Base-by-base conservation (phyloP, 371 early-diverging fungal species). In the Zychaea mexicana region DNA sequence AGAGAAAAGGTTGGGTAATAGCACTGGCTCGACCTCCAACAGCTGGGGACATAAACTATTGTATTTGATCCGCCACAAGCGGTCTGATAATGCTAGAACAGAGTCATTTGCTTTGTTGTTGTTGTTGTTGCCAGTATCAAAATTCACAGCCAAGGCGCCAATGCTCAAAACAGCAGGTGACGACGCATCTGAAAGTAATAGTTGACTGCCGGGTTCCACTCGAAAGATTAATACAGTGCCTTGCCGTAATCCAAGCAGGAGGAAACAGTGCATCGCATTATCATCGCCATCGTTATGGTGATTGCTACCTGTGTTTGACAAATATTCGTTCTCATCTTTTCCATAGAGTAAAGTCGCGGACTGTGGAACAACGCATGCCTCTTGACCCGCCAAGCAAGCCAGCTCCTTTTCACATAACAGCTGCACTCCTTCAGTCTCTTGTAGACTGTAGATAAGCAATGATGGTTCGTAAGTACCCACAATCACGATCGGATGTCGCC, bases 11-110 rank as follows among this genome's bases (percentile, higher is more conserved):
- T 5, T 53, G 27, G n/a, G 60, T 58, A 31, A 71, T 58, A 3
- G 67, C 52, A 39, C 71, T 54, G 26, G 70, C 45, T 76, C 77
- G 17, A 71, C 49, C n/a, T 57, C 39, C 10, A 76, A 21, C 2
- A 46, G 8, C 5, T 65, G 38, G 8, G 28, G 54, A 3, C 52
- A 56, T 13, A 45, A 22, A 3, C 42, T 42, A 28, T 31, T 55
- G 42, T 64, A 70, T 32, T 57, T 31, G 3, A 76, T 46, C 12
- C 57, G 64, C 73, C 77, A 76, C 8, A 76, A 26, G 13, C 60
- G 64, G 7, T 69, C 69, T 7, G 66, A 76, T 30, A 71, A 24
- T 8, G 67, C 73, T 46, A 73, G 69, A 10, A 68, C 26, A 24
- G 47, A 39, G 28, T 64, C 9, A 3, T 2, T 36, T 17, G 7